A percentile compares a stretch with the other conserved stretches of the same genome.
These are phyloP conservation scores for Ophiostoma ips DNA, from an alignment of 2,329 filamentous ascomycete genomes.

Conservation along the genomic window DNA sequence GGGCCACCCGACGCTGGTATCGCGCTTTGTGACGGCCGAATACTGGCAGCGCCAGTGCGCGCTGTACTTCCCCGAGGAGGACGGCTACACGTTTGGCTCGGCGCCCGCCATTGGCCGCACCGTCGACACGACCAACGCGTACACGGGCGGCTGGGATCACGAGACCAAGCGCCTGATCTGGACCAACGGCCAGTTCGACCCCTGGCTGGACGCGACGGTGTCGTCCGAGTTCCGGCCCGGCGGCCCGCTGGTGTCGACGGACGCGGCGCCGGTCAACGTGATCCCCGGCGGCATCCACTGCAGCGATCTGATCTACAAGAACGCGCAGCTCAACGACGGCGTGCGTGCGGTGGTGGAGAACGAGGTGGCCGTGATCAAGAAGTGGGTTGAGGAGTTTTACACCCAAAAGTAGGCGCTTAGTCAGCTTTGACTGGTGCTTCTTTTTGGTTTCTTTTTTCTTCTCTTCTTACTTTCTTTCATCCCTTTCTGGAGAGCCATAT, in stretches of 20 bases:
- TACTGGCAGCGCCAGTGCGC: constrained; percentile 31
- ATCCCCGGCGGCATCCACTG: constrained; percentile 27
- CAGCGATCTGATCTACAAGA: constrained; percentile 20
- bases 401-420: constrained; percentile 2
- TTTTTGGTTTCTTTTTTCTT: background rate
- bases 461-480: background rate
- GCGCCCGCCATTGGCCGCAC: constrained; percentile 15
- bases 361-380: constrained; percentile 35
- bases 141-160: constrained; percentile 25
- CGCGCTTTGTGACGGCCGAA: constrained; percentile 24
- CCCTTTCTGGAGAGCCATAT: background rate
- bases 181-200: constrained; percentile 27
- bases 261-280: constrained; percentile 21
- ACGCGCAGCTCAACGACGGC: constrained; percentile 18
- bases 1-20: constrained; percentile 26
- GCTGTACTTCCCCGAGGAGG: constrained; percentile 27
- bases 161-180: constrained; percentile 24
- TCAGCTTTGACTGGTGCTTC: background rate
- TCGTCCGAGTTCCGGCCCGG: constrained; percentile 24
- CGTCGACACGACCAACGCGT: constrained; percentile 23
- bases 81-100: constrained; percentile 21
- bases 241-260: constrained; percentile 22
- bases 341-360: constrained; percentile 35
- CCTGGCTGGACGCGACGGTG: constrained; percentile 27
- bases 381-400: constrained; percentile 38